A percentile compares a stretch with the other conserved stretches of the same genome.
These are phyloP conservation scores for Coemansia sp. DNA, from an alignment of 371 early-diverging fungal species.

Conservation along the genomic window DNA sequence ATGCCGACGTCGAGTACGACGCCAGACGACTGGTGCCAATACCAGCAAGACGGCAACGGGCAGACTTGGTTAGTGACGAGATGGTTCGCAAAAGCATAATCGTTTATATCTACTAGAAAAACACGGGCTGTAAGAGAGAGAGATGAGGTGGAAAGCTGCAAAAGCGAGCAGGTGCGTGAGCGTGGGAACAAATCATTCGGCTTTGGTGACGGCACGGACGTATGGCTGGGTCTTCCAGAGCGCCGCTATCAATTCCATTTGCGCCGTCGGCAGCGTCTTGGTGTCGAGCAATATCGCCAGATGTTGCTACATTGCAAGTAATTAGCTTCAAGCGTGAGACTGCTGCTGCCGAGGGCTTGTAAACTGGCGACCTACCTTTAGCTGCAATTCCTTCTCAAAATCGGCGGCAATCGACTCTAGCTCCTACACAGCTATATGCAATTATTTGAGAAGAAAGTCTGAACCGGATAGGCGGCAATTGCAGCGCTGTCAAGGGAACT, in stretches of 20 bases:
- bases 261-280: constrained; percentile 22
- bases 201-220: constrained; percentile 7
- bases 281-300: constrained; percentile 15
- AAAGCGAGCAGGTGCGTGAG: not conserved
- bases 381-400: constrained; percentile 40
- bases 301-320: constrained; percentile 27
- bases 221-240: constrained; percentile 44
- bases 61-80: not conserved
- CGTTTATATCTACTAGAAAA: not conserved
- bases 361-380: constrained; percentile 29
- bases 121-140: not conserved
- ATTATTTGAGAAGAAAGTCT: too few relatives aligned
- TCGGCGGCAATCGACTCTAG: constrained; percentile 2
- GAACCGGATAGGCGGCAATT: too few relatives aligned
- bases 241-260: constrained; percentile 32
- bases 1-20: constrained; percentile 12
- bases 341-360: not conserved
- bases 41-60: not conserved
- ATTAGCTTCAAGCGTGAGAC: not conserved
- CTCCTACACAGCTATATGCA: not conserved
- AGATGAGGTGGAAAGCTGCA: not conserved
- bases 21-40: not conserved
- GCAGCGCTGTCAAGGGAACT: too few relatives aligned
- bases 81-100: not conserved
- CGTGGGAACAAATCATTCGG: constrained; percentile 4